These are phyloP conservation scores for Verticillium klebahnii DNA, from an alignment of 2,329 filamentous ascomycete genomes.

Conservation along the genomic window DNA sequence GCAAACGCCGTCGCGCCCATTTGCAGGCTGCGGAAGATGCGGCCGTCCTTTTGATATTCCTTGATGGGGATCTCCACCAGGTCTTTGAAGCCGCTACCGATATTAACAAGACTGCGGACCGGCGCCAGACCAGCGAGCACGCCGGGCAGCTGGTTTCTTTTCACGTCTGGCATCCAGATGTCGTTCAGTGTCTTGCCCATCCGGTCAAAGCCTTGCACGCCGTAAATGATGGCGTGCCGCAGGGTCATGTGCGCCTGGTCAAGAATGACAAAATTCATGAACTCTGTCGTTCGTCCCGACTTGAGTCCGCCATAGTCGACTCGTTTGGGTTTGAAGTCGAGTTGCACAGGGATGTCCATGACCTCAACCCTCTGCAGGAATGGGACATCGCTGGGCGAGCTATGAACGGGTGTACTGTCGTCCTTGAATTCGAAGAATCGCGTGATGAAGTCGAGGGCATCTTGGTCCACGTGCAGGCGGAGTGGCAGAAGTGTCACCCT, in stretches of 20 bases:
- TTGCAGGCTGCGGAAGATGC: conserved; percentile 83
- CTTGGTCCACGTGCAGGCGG: conserved; percentile 91
- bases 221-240: conserved; percentile 87
- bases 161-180: conserved; percentile 94
- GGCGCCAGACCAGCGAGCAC: conserved; percentile 86
- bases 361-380: conserved; percentile 91
- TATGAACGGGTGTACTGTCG: conserved; percentile 51
- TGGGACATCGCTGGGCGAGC: conserved; percentile 65
- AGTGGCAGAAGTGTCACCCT: conserved; percentile 76
- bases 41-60: conserved; percentile 91
- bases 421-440: conserved; percentile 98
- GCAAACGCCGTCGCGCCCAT: conserved; percentile 90
- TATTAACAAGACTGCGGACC: conserved; percentile 85
- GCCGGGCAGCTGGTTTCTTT: conserved; percentile 79
- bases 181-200: conserved; percentile 88
- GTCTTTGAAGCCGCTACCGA: conserved; percentile 81
- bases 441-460: conserved; percentile 93
- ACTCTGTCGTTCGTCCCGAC: conserved; percentile 91
- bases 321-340: conserved; percentile 97
- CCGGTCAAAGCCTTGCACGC: conserved; percentile 83
- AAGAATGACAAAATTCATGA: conserved; percentile 97
- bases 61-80: conserved; percentile 84
- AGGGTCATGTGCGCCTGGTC: conserved; percentile 85
- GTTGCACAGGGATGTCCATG: conserved; percentile 73
- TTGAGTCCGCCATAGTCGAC: conserved; percentile 91